These are phyloP conservation scores for Anastatica hierochuntica DNA, from an alignment of 345 rosid species.

Conservation along the genomic window DNA sequence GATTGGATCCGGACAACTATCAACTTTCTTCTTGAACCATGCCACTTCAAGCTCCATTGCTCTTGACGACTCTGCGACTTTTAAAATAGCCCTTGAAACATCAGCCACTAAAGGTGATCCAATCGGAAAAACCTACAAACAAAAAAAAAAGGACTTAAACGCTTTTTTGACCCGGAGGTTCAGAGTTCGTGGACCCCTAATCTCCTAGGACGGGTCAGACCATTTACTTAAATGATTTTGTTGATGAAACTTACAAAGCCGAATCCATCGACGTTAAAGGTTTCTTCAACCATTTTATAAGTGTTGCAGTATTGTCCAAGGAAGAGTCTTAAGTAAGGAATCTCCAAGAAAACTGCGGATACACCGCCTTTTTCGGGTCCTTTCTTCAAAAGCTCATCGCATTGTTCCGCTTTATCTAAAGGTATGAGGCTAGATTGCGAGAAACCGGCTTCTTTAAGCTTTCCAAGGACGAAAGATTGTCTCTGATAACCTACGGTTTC, in stretches of 20 bases:
- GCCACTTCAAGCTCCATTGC: slow-evolving; percentile 19
- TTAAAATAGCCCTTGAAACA: slow-evolving; percentile 35
- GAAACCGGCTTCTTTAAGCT: slow-evolving; percentile 24
- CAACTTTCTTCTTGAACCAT: slow-evolving; percentile 17
- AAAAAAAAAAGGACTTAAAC: no score
- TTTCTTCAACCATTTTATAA: slow-evolving; percentile 30
- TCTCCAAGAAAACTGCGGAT: slow-evolving; percentile 32
- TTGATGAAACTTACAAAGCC: slow-evolving; percentile 37
- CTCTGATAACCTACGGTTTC: slow-evolving; percentile 34
- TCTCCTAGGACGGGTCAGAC: no score
- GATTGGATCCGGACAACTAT: slow-evolving; percentile 21
- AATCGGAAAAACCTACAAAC: slow-evolving; percentile 33
- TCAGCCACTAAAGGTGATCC: slow-evolving; percentile 38
- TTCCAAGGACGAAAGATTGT: slow-evolving; percentile 32
- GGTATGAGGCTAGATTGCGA: neutral
- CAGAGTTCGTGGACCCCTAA: no score
- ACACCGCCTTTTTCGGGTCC: slow-evolving; percentile 34
- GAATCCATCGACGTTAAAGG: slow-evolving; percentile 28
- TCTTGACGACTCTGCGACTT: slow-evolving; percentile 27
- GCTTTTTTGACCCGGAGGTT: no score
- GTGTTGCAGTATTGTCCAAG: slow-evolving; percentile 30
- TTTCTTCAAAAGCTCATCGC: slow-evolving; percentile 22
- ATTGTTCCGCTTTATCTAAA: slow-evolving; percentile 21
- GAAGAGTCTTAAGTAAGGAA: slow-evolving; percentile 28
- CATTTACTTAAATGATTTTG: no score